Evolutionary conservation across 2,329 filamentous ascomycete genomes (phyloP), one percentile per base, ranked within the genome.

Genomic region (Arthroderma sp.): DNA sequence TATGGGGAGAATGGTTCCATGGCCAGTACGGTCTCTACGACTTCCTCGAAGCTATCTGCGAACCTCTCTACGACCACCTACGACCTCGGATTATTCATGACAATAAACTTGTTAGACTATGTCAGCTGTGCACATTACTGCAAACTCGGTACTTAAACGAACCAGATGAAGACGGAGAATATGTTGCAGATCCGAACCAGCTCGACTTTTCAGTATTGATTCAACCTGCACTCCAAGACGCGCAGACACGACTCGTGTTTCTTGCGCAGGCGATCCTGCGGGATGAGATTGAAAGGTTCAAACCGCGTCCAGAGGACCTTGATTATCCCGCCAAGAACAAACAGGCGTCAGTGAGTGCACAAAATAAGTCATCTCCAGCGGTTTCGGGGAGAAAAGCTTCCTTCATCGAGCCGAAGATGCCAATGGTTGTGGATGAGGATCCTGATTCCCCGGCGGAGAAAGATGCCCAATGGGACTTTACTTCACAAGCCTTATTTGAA

Each of bases 1-100:
- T 86, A 6, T 86, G 82, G 82, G 75, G 76, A 3, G 80, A 84
- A 66, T 84, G 81, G 82, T 84, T 85, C 60, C 79, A 82, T 60
- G 81, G 79, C 2, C 79, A 84, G 59, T 79, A 76, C 25, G 81
- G 79, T 1, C 67, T 85, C 5, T 83, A 86, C 64, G 81, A 85
- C 59, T 86, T 84, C 61, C 72, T 86, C 1, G 83, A 86, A 66
- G 78, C 81, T 17, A 74, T 86, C 51, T 84, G 82, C 66, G 83
- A 86, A 66, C 83, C 83, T 2, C 73, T 86, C 28, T 85, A 85
- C 64, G 83, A 86, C 63, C 76, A 85, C 64, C 71, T 86, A 25
- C 76, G 82, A 54, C 83, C 83, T 6, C 76, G 80, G 47, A 84
- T 81, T 17, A 84, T 86, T 58, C 82, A 83, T 60, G 83, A 86